Base-by-base conservation (phyloP, 2,329 filamentous ascomycete species). In the Stemphylium lycopersici region DNA sequence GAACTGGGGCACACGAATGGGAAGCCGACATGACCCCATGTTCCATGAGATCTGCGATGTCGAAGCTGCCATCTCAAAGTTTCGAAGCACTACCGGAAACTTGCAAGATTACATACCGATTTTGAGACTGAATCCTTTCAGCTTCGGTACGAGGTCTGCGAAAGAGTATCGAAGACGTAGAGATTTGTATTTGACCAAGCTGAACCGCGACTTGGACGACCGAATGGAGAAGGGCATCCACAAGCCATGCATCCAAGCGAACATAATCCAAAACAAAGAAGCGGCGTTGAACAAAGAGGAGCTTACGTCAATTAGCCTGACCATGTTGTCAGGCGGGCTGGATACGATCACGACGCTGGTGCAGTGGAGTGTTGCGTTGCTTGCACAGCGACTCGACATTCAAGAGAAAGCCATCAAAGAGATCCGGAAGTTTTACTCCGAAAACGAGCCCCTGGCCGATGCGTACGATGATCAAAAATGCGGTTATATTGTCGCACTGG, bases 261-360 rank as follows among this genome's bases (percentile, higher is more conserved):
- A 88, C 56, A 81, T 88, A 29, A 87, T 88, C 55, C 74, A 83
- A 41, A 86, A 88, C 59, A 81, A 84, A 60, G 86, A 88, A 33
- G 82, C 85, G 0, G 85, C 83, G 57, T 74, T 89, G 13, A 87
- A 83, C 71, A 79, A 80, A 34, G 84, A 83, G 44, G 87, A 89
- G 59, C 77, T 89, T 32, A 87, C 81, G 0, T 86, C 83, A 0
- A 89, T 89, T 62, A 87, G 84, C 57, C 71, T 89, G 56, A 89
- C 86, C 0, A 89, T 90, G 87, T 75, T 89, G 4, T 86, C 84
- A 0, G 87, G 86, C 0, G 87, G 87, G 0, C 76, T 89, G 3
- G 87, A 89, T 58, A 89, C 87, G 0, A 81, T 89, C 32, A 87
- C 85, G 1, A 88, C 86, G 0, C 77, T 87, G 4, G 81, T 89